These are phyloP conservation scores for Syncephalis fuscata DNA, from an alignment of 371 early-diverging fungal genomes.

Conservation along the genomic window DNA sequence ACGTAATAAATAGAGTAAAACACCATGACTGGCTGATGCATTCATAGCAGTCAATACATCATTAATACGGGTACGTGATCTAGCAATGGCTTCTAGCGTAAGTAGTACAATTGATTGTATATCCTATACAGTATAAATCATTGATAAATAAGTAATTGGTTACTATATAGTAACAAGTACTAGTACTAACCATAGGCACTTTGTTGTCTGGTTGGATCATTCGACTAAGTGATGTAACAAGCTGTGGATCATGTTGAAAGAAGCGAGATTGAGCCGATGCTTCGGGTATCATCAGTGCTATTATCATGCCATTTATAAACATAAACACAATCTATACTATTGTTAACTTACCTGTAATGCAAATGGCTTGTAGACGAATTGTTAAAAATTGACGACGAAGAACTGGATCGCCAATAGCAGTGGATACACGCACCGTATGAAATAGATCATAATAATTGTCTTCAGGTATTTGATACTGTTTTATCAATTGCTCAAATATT, in stretches of 20 bases:
- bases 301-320: slow-evolving; percentile 54
- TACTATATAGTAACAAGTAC: too few relatives aligned
- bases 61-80: slow-evolving; percentile 50
- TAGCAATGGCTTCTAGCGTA: slow-evolving; percentile 68
- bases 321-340: slow-evolving; percentile 43
- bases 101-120: slow-evolving; percentile 62
- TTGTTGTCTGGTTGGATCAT: slow-evolving; percentile 51
- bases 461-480: slow-evolving; percentile 3
- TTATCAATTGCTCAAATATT: slow-evolving; percentile 11
- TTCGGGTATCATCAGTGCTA: slow-evolving; percentile 44
- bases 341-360: slow-evolving; percentile 21
- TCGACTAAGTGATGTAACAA: slow-evolving; percentile 58
- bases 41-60: slow-evolving; percentile 76
- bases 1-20: slow-evolving; percentile 56
- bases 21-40: slow-evolving; percentile 87
- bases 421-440: not conserved
- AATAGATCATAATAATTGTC: not conserved
- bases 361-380: slow-evolving; percentile 57
- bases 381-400: slow-evolving; percentile 62
- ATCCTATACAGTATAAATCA: too few relatives aligned
- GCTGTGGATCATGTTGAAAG: slow-evolving; percentile 70
- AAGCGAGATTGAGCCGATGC: slow-evolving; percentile 51
- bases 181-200: slow-evolving; percentile 18
- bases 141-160: too few relatives aligned
- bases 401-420: slow-evolving; percentile 4